Evolutionary conservation across 139 green algal genomes (phyloP).

Genomic region (Chlorella sorokiniana): DNA sequence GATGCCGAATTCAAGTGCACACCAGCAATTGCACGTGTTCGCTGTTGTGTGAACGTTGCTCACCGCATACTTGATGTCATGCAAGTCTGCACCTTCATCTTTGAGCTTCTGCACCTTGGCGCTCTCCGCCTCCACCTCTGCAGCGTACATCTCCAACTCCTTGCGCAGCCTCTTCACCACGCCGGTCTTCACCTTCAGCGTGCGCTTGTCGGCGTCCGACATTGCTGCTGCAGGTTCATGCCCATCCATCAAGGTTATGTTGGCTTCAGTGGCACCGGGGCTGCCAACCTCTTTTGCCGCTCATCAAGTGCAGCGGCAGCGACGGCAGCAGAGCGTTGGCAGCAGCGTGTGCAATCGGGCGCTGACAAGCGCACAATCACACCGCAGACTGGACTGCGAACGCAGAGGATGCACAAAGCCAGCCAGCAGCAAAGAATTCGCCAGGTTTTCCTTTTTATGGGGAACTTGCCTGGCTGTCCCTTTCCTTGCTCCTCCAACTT

Average conservation of each 20-base stretch:
- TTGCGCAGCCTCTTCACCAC: conserved; percentile 58
- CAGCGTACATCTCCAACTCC: conserved; percentile 80
- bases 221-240: background rate
- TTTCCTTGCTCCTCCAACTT: too few relatives aligned
- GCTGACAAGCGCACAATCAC: too few relatives aligned
- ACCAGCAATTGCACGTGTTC: background rate
- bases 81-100: conserved; percentile 60
- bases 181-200: conserved; percentile 15
- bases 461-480: too few relatives aligned
- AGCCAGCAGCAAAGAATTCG: too few relatives aligned
- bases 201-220: conserved; percentile 19
- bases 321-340: background rate
- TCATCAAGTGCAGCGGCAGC: background rate
- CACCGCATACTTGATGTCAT: conserved; percentile 89
- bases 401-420: background rate
- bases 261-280: background rate
- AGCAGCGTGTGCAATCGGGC: background rate
- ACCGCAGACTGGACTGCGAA: background rate
- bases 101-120: conserved; percentile 76
- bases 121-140: conserved; percentile 75
- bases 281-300: background rate
- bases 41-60: conserved; percentile 1
- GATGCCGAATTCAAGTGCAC: background rate
- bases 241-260: background rate
- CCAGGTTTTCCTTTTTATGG: too few relatives aligned